These are phyloP conservation scores for Pseudisothecium myosuroides DNA, from an alignment of 225 moss, liverwort and hornwort species.

Conservation along the genomic window DNA sequence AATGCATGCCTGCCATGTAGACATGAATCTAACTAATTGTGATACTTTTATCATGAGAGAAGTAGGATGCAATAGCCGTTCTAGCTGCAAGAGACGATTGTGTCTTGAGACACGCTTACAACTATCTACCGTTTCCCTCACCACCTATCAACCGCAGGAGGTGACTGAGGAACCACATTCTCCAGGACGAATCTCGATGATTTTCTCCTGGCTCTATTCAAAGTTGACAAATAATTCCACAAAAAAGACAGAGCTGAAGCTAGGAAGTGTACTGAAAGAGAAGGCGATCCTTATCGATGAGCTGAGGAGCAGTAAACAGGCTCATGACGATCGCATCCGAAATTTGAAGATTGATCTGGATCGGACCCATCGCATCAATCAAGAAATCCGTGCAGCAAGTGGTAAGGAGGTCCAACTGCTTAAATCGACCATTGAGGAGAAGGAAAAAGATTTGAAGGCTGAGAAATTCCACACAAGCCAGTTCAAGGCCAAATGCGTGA, in stretches of 20 bases:
- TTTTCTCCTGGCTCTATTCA: accelerated
- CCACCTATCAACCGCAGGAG: background rate
- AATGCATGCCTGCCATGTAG: background rate
- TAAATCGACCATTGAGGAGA: background rate
- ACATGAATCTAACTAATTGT: no score
- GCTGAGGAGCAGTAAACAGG: background rate
- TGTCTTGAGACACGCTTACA: background rate
- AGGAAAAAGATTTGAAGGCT: background rate
- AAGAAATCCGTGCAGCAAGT: background rate
- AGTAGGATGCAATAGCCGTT: background rate
- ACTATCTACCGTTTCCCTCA: background rate
- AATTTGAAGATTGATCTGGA: background rate
- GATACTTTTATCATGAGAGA: background rate
- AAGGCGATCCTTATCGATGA: background rate
- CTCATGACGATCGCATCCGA: background rate
- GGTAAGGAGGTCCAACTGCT: background rate
- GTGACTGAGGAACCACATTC: background rate
- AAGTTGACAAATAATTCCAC: background rate
- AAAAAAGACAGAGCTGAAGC: background rate
- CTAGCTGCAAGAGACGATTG: background rate
- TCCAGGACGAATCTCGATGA: no score
- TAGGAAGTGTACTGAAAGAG: background rate
- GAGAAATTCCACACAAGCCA: background rate
- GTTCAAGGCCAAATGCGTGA: background rate
- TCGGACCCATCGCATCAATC: accelerated